Evolutionary conservation across 2,329 filamentous ascomycete species (phyloP).

Genomic region (Metarhizium album): DNA sequence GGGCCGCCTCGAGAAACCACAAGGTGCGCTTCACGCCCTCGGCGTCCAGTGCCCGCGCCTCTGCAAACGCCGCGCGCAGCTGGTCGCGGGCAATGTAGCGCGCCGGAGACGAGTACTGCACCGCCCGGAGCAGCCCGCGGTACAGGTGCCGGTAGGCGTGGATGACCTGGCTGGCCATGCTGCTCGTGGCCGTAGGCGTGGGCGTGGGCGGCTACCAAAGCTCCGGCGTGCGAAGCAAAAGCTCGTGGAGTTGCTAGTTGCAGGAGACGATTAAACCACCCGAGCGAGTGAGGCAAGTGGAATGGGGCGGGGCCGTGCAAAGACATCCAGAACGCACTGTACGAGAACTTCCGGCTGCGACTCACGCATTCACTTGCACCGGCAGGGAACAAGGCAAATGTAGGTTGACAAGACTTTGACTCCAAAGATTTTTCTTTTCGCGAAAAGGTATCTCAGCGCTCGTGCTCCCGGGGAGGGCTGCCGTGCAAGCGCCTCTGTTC

Average conservation of each 20-base stretch:
- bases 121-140: slow-evolving; percentile 54
- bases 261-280: too few relatives aligned
- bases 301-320: too few relatives aligned
- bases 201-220: too few relatives aligned
- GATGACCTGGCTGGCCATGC: slow-evolving; percentile 34
- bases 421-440: not conserved
- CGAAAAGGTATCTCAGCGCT: not conserved
- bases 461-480: too few relatives aligned
- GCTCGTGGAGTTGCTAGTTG: too few relatives aligned
- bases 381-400: too few relatives aligned
- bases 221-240: too few relatives aligned
- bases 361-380: too few relatives aligned
- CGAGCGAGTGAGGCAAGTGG: too few relatives aligned
- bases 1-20: slow-evolving; percentile 58
- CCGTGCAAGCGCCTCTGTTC: not conserved
- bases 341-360: too few relatives aligned
- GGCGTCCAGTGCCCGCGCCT: slow-evolving; percentile 34
- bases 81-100: slow-evolving; percentile 51
- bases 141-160: slow-evolving; percentile 62
- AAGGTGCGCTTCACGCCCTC: slow-evolving; percentile 52
- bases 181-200: not conserved
- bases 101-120: slow-evolving; percentile 60
- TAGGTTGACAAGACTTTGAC: too few relatives aligned
- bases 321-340: too few relatives aligned
- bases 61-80: slow-evolving; percentile 48